These are phyloP conservation scores for Aspergillus saccharolyticus DNA, from an alignment of 495 filamentous ascomycete species.

Conservation along the genomic window DNA sequence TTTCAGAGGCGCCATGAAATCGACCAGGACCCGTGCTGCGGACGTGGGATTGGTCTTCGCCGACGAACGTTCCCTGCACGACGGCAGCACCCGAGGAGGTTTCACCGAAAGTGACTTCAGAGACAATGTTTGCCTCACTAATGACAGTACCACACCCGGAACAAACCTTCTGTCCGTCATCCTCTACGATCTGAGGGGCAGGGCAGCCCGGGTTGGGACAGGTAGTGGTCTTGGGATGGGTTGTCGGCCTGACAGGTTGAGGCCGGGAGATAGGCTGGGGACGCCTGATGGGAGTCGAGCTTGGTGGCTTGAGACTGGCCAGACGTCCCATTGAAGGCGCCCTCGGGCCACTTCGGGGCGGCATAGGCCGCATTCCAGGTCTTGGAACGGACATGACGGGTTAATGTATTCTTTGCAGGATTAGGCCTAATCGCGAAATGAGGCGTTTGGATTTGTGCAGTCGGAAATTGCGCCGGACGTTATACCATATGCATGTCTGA, in stretches of 20 bases:
- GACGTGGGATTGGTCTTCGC: slow-evolving; percentile 69
- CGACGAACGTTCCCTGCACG: slow-evolving; percentile 85
- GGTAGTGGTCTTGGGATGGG: slow-evolving; percentile 38
- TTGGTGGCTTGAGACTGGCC: slow-evolving; percentile 35
- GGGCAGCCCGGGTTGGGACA: slow-evolving; percentile 48
- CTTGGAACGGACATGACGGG: slow-evolving; percentile 29
- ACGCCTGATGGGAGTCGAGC: slow-evolving; percentile 35
- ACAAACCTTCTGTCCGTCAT: slow-evolving; percentile 62
- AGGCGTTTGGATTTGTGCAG: no score
- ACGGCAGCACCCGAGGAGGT: slow-evolving; percentile 74
- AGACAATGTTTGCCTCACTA: slow-evolving; percentile 78
- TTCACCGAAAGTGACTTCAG: slow-evolving; percentile 87
- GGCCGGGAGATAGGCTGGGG: slow-evolving; percentile 31
- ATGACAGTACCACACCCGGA: slow-evolving; percentile 76
- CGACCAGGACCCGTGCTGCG: slow-evolving; percentile 54
- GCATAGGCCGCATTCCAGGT: slow-evolving; percentile 31
- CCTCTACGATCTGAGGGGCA: slow-evolving; percentile 44
- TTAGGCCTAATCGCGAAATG: no score
- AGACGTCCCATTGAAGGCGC: slow-evolving; percentile 35
- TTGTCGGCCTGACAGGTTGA: slow-evolving; percentile 32
- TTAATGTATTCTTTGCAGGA: background rate
- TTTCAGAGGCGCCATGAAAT: slow-evolving; percentile 52
- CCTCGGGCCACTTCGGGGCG: slow-evolving; percentile 26
- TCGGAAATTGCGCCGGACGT: background rate
- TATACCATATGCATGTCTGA: background rate